These are phyloP conservation scores for Microdochium trichocladiopsis DNA, from an alignment of 2,329 filamentous ascomycete species.

Conservation along the genomic window DNA sequence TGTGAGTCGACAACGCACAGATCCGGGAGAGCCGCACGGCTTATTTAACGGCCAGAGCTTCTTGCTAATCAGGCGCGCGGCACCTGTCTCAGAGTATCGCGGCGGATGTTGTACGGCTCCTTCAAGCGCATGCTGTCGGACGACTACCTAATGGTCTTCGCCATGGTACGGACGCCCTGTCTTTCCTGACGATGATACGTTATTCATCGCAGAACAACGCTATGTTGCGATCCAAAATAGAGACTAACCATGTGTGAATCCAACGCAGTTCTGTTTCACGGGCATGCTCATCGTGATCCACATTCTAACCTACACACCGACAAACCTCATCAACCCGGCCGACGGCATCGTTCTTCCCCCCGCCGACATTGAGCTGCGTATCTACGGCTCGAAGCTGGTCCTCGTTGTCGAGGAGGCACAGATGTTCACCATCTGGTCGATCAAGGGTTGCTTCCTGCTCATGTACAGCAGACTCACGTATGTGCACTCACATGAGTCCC, in stretches of 20 bases:
- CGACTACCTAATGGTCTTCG: conserved; percentile 48
- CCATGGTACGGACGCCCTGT: conserved; percentile 37
- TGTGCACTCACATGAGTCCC: too few species aligned
- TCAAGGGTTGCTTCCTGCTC: conserved; percentile 50
- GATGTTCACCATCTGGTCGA: conserved; percentile 47
- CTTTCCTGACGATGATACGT: too few species aligned
- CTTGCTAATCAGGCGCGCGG: too few species aligned
- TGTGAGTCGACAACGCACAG: too few species aligned
- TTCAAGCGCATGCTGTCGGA: conserved; percentile 43
- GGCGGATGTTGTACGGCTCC: conserved; percentile 32
- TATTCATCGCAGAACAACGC: too few species aligned
- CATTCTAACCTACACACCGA: conserved; percentile 44
- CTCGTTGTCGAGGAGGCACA: conserved; percentile 57
- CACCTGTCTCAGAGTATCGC: conserved; percentile 22
- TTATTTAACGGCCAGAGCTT: too few species aligned
- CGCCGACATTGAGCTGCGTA: conserved; percentile 29
- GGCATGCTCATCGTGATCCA: conserved; percentile 47
- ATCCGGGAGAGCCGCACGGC: too few species aligned
- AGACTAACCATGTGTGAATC: too few species aligned
- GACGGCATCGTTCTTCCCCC: conserved; percentile 37
- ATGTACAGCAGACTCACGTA: conserved; percentile 50
- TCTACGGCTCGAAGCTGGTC: conserved; percentile 53
- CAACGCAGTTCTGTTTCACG: conserved; percentile 38
- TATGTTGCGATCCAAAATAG: too few species aligned
- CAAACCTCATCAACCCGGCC: conserved; percentile 49